Evolutionary conservation across 371 early-diverging fungal species (phyloP).

Genomic region (Mucor indicus): DNA sequence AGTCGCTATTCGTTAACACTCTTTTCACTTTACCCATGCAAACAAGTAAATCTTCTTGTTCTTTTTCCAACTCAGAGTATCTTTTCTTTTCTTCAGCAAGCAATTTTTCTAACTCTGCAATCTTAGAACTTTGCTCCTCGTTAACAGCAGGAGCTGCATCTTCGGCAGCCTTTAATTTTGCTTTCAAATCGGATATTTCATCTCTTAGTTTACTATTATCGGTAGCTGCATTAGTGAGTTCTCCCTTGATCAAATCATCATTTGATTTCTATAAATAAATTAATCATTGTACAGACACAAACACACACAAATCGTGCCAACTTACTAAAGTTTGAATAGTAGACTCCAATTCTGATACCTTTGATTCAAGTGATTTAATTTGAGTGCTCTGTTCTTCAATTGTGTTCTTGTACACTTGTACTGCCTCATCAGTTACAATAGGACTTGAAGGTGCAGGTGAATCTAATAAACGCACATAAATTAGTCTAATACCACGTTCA

Average conservation of each 20-base stretch:
- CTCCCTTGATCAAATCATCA: slow-evolving; percentile 3
- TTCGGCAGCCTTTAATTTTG: neutral
- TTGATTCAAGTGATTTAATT: slow-evolving; percentile 27
- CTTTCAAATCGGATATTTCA: slow-evolving; percentile 7
- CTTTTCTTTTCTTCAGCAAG: slow-evolving; percentile 34
- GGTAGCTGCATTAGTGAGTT: neutral
- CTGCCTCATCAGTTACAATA: slow-evolving; percentile 23
- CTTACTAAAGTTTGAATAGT: slow-evolving; percentile 24
- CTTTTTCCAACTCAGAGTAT: slow-evolving; percentile 62
- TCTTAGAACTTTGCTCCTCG: neutral
- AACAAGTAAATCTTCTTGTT: slow-evolving; percentile 90
- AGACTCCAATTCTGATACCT: slow-evolving; percentile 24
- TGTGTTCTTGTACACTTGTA: slow-evolving; percentile 45
- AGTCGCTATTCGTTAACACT: neutral
- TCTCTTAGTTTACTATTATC: slow-evolving; percentile 6
- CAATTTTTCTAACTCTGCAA: slow-evolving; percentile 33
- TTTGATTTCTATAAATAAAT: slow-evolving; percentile 3
- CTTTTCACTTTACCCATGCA: slow-evolving; percentile 60
- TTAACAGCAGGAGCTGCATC: neutral
- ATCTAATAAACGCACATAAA: slow-evolving; percentile 1
- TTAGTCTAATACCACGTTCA: neutral
- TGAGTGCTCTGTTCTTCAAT: slow-evolving; percentile 45
- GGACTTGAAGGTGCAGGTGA: slow-evolving; percentile 15
- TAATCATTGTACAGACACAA: neutral
- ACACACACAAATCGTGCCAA: neutral